These are phyloP conservation scores for Pichia occidentalis DNA, from an alignment of 805 yeast genomes.

Conservation along the genomic window DNA sequence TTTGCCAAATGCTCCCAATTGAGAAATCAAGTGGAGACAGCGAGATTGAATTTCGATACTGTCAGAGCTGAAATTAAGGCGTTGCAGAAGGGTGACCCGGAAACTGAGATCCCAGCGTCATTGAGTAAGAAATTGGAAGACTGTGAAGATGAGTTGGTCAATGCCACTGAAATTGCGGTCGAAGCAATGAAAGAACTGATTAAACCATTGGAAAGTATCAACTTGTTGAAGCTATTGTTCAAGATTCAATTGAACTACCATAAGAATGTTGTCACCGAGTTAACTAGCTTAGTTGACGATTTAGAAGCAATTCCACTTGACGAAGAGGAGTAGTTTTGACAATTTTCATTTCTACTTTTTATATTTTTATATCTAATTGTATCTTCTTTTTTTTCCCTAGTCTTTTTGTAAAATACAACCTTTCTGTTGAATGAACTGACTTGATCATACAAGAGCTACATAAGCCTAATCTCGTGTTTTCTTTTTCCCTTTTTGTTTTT, in stretches of 20 bases:
- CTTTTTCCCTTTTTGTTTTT: too few species aligned
- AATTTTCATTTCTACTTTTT: background rate
- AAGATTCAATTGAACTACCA: constrained; percentile 63
- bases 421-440: too few species aligned
- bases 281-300: constrained; percentile 40
- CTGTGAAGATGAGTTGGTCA: constrained; percentile 72
- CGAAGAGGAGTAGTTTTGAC: constrained; percentile 28
- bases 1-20: constrained; percentile 55
- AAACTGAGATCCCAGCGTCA: constrained; percentile 40
- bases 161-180: constrained; percentile 75
- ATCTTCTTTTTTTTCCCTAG: background rate
- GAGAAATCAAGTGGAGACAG: constrained; percentile 62
- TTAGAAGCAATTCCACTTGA: constrained; percentile 39
- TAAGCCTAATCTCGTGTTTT: too few species aligned
- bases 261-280: constrained; percentile 44
- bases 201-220: constrained; percentile 58
- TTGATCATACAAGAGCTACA: too few species aligned
- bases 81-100: constrained; percentile 30
- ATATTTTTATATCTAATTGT: background rate
- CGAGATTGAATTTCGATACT: constrained; percentile 65
- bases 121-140: constrained; percentile 47
- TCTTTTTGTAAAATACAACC: background rate
- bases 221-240: constrained; percentile 58
- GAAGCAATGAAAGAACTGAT: constrained; percentile 68
- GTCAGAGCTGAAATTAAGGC: constrained; percentile 51